phyloP scores from a whole-genome alignment of 1,284 basidiomycete genomes.

The Boletus semigastroideus region DNA sequence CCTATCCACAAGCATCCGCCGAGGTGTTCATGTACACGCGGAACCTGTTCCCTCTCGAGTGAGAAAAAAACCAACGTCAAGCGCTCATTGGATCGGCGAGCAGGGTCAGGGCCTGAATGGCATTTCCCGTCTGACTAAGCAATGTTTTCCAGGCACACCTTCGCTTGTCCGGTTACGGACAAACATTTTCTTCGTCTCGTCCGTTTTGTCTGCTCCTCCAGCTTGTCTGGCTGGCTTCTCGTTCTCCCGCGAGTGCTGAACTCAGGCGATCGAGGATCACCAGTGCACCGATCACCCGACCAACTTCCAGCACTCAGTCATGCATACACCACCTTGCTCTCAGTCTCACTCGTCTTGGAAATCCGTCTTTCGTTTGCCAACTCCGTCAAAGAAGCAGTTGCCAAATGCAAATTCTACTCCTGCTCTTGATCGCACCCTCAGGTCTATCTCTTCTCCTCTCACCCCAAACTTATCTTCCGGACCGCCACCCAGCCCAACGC shows the following conservation, averaged over 20 bases:
- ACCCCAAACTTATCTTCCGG: constrained; percentile 17
- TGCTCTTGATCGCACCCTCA: constrained; percentile 32
- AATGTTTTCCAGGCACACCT: constrained; percentile 7
- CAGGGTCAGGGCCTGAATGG: constrained; percentile 6
- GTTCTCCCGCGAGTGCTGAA: constrained; percentile 11
- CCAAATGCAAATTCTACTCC: constrained; percentile 18
- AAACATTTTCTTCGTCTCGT: constrained; percentile 24
- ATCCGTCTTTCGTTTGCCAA: constrained; percentile 36
- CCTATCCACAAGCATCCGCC: neutral
- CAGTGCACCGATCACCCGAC: constrained; percentile 26
- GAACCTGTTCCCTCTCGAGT: neutral
- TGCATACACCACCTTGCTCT: constrained; percentile 27
- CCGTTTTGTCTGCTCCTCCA: constrained; percentile 4
- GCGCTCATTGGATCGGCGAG: neutral
- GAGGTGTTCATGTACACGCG: neutral
- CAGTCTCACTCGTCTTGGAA: constrained; percentile 34
- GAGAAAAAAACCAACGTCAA: neutral
- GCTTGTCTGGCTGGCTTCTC: neutral
- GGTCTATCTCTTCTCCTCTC: constrained; percentile 37
- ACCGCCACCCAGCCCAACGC: constrained; percentile 45
- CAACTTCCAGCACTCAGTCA: constrained; percentile 11
- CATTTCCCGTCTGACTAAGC: constrained; percentile 36
- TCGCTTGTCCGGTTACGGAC: constrained; percentile 17
- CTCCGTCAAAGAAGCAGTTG: constrained; percentile 30
- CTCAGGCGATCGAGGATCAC: constrained; percentile 23